Base-by-base conservation (phyloP, 169 alveolate genomes). In the Plasmodium fragile region DNA sequence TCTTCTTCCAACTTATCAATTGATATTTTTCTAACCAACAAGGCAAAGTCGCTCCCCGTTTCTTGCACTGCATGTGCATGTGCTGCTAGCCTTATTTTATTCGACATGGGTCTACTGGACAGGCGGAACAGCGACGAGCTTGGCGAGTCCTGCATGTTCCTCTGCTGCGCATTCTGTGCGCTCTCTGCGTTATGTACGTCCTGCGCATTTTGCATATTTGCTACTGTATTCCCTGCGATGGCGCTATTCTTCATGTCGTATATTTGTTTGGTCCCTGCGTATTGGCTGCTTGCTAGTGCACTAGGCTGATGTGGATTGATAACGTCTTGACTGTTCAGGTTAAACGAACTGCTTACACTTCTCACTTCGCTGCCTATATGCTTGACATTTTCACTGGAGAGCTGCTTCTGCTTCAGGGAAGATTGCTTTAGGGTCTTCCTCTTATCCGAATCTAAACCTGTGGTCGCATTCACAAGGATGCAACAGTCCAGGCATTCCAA, bases 1-100 rank as follows among this genome's bases (percentile, higher is more conserved):
- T 97, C 99, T 49, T 97, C 98, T 77, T 97, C 98, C 22, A 97
- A 93, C 73, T 96, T 96, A 82, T 97, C 99, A n/a, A 97, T 97
- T 10, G 99, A 97, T 43, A 97, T 96, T 75, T 96, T 97, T 55
- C 98, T 90, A 30, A 97, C 98, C 22, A 97, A 92, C 53, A 95
- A 59, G 6, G 98, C 96, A 85, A 97, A 97, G 65, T 97, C 98
- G 43, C 96, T 96, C n/a, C 94, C 97, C n/a, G 94, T 70, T 30
- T 95, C 97, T 75, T 95, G 97, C 28, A 96, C 97, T 0, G 97
- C 97, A 80, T 96, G 97, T 7, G 97, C 97, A 75, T 96, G 97
- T 49, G 97, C 95, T 32, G 97, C 92, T 25, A 96, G 92, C 82
- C 97, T 52, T 16, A 96, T 96, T 81, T 95, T 96, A 36, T 96